Conservation (phyloP, 2,329 filamentous ascomycete species). For the Xylaria sp. region DNA sequence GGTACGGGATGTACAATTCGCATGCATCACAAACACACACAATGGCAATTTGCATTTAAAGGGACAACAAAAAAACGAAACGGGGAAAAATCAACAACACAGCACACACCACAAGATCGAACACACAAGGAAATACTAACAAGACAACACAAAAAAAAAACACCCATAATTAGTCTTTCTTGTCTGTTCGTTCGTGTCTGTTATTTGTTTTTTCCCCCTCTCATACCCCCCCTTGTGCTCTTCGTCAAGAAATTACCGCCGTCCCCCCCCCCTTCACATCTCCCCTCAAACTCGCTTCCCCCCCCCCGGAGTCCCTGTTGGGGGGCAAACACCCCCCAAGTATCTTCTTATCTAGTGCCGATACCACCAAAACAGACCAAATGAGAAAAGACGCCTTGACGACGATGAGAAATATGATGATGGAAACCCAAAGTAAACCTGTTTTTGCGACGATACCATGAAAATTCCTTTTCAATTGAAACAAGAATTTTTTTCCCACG, state of each 20-base stretch:
- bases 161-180: neutral
- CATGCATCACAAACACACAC: conserved; percentile 27
- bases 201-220: too few species aligned
- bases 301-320: too few species aligned
- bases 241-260: too few species aligned
- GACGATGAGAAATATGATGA: conserved; percentile 2
- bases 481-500: neutral
- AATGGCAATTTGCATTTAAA: conserved; percentile 23
- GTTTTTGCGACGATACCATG: neutral
- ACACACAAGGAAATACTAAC: conserved; percentile 1
- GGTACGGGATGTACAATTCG: conserved; percentile 33
- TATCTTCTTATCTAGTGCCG: neutral
- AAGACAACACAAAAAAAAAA: conserved; percentile 5
- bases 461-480: neutral
- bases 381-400: conserved; percentile 3
- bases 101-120: too few species aligned
- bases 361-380: neutral
- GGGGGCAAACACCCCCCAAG: neutral
- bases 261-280: neutral
- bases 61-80: conserved; percentile 14
- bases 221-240: too few species aligned
- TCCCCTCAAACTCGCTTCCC: neutral
- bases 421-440: neutral
- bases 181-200: too few species aligned
- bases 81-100: conserved; percentile 3